Conservation (phyloP, 768 basidiomycete genomes). For the Pulveroboletus ravenelii region DNA sequence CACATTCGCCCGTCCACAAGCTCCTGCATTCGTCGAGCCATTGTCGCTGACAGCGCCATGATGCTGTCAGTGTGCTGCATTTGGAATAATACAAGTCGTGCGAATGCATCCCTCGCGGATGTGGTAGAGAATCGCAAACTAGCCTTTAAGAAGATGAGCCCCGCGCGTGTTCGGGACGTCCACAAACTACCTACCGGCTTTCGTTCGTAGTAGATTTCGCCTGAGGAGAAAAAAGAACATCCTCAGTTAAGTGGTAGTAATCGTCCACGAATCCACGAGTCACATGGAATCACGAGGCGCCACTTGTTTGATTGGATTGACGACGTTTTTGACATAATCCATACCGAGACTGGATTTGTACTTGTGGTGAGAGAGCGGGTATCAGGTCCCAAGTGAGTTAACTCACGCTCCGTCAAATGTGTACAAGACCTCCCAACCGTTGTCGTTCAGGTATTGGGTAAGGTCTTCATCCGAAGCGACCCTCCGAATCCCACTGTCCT, state of each 20-base stretch:
- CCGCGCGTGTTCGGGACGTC: not conserved
- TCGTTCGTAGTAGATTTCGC: slow-evolving; percentile 37
- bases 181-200: slow-evolving; percentile 32
- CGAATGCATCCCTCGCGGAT: slow-evolving; percentile 29
- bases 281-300: slow-evolving; percentile 30
- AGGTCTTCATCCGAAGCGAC: slow-evolving; percentile 28
- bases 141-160: slow-evolving; percentile 24
- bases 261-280: slow-evolving; percentile 38
- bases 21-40: slow-evolving; percentile 32
- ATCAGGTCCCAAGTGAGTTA: not conserved
- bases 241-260: slow-evolving; percentile 29
- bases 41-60: slow-evolving; percentile 24
- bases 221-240: slow-evolving; percentile 39
- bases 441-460: slow-evolving; percentile 26
- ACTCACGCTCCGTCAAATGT: slow-evolving; percentile 40
- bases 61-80: slow-evolving; percentile 29
- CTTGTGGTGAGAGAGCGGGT: slow-evolving; percentile 5
- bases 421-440: slow-evolving; percentile 35
- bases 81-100: slow-evolving; percentile 30
- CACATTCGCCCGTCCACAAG: slow-evolving; percentile 32
- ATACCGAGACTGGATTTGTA: slow-evolving; percentile 31
- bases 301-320: slow-evolving; percentile 35
- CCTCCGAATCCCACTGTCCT: slow-evolving; percentile 8
- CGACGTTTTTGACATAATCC: slow-evolving; percentile 43
- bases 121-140: slow-evolving; percentile 31